Conservation (phyloP, 352 stramenopile genomes). For the Saprolegnia diclina region DNA sequence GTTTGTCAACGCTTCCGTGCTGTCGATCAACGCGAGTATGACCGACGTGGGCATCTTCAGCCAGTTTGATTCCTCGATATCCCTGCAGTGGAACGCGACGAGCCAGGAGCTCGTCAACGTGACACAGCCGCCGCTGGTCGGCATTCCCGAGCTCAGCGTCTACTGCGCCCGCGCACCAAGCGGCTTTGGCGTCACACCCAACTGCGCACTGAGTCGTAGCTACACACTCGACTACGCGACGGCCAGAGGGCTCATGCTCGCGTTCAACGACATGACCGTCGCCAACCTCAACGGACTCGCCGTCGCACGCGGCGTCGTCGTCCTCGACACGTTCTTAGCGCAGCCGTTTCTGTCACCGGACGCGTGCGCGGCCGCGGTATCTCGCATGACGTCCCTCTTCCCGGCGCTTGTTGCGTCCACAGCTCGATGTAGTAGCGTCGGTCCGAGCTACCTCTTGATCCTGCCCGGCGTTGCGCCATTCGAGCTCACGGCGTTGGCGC, state of each 20-base stretch:
- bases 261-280: conserved; percentile 4
- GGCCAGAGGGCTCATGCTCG: not conserved
- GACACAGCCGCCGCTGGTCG: not conserved
- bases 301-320: conserved; percentile 13
- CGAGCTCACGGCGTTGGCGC: not conserved
- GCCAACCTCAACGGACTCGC: not conserved
- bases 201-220: not conserved
- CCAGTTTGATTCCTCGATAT: not conserved
- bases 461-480: not conserved
- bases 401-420: not conserved
- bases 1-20: conserved; percentile 20
- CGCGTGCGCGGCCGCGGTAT: not conserved
- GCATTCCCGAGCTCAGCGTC: conserved; percentile 6
- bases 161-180: conserved; percentile 3
- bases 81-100: not conserved
- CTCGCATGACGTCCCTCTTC: not conserved
- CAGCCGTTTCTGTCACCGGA: conserved; percentile 8
- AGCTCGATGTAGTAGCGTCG: not conserved
- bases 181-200: not conserved
- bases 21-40: not conserved
- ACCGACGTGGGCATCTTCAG: not conserved
- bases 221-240: conserved; percentile 11
- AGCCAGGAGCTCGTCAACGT: not conserved
- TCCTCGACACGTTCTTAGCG: conserved; percentile 14
- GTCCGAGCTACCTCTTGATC: not conserved